Percentiles rank a stretch among this genome's conserved stretches.
These are phyloP conservation scores for Aureobasidium sp. DNA, from an alignment of 2,329 filamentous ascomycete genomes.

Conservation along the genomic window DNA sequence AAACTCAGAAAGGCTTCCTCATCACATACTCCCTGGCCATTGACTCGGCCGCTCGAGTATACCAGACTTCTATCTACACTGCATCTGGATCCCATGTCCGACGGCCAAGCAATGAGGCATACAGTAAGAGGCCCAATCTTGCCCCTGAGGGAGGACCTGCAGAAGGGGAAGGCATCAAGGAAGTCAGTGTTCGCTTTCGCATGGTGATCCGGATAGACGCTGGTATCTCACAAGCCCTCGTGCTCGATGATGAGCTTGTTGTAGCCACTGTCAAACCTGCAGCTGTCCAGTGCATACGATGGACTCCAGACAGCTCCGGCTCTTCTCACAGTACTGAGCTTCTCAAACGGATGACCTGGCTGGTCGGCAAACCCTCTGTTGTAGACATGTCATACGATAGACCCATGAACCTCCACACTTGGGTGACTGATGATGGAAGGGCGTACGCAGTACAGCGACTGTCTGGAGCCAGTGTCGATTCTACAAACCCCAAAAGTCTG, in stretches of 20 bases:
- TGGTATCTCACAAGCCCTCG: conserved; percentile 78
- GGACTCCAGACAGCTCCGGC: conserved; percentile 74
- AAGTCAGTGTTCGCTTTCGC: conserved; percentile 84
- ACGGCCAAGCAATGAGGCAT: conserved; percentile 41
- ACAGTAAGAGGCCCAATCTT: conserved; percentile 21
- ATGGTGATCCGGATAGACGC: conserved; percentile 99
- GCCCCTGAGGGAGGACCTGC: conserved; percentile 54
- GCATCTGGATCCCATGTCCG: conserved; percentile 32
- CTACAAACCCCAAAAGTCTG: conserved; percentile 51
- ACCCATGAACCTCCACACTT: conserved; percentile 91
- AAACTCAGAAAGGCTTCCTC: conserved; percentile 75
- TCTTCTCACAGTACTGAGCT: conserved; percentile 87
- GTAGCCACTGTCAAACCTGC: conserved; percentile 87
- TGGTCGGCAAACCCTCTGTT: conserved; percentile 68
- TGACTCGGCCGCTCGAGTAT: conserved; percentile 74
- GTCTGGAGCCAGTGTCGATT: conserved; percentile 28
- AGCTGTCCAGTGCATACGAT: conserved; percentile 93
- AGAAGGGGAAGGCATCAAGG: conserved; percentile 72
- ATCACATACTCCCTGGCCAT: conserved; percentile 91
- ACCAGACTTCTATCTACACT: conserved; percentile 70
- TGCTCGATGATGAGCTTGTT: conserved; percentile 84
- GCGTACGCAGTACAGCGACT: conserved; percentile 83
- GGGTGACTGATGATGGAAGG: conserved; percentile 81
- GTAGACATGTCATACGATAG: conserved; percentile 86
- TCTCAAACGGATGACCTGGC: conserved; percentile 76